These are phyloP conservation scores for Lipomyces japonicus DNA, from an alignment of 805 yeast genomes.

Conservation along the genomic window DNA sequence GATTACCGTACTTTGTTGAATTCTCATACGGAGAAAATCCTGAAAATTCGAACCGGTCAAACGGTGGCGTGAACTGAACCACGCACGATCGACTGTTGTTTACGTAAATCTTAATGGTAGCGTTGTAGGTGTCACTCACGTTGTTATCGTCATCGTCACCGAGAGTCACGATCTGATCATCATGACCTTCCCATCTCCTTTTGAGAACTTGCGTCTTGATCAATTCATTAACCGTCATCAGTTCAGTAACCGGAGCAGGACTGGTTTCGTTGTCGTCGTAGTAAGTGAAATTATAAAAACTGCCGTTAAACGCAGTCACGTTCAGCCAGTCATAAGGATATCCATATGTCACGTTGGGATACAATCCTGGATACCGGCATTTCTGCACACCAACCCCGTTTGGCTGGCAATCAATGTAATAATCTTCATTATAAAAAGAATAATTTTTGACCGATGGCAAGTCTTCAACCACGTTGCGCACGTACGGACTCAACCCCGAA, in stretches of 20 bases:
- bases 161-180: not conserved
- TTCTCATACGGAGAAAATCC: conserved; percentile 18
- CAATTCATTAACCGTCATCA: conserved; percentile 6
- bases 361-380: conserved; percentile 25
- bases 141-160: conserved; percentile 7
- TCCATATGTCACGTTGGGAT: conserved; percentile 27
- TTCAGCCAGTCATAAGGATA: conserved; percentile 27
- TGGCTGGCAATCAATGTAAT: conserved; percentile 8
- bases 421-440: conserved; percentile 26
- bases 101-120: conserved; percentile 23
- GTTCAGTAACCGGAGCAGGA: conserved; percentile 4
- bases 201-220: not conserved
- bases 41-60: conserved; percentile 17
- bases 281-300: conserved; percentile 18
- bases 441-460: conserved; percentile 58
- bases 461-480: conserved; percentile 49
- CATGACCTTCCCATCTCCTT: not conserved
- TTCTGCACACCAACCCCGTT: conserved; percentile 10
- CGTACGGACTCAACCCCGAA: conserved; percentile 49
- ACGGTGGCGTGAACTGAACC: conserved; percentile 23
- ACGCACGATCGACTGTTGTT: conserved; percentile 26
- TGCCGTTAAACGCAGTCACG: conserved; percentile 19
- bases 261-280: conserved; percentile 12
- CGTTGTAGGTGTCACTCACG: conserved; percentile 11
- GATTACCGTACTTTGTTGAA: not conserved